Conservation (phyloP, 805 yeast species). For the Candida gorgasii region DNA sequence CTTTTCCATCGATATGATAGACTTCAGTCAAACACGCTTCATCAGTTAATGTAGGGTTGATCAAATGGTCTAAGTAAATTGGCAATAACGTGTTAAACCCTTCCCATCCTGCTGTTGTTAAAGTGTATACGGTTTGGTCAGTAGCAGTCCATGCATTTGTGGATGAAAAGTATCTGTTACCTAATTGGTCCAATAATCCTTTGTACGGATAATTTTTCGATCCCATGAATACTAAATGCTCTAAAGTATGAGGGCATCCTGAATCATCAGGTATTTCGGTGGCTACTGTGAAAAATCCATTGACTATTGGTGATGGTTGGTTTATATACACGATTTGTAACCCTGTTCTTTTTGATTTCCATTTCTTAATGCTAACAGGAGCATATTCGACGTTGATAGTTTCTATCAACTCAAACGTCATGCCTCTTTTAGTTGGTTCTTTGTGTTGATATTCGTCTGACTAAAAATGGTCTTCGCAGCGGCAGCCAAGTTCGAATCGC, state of each 20-base stretch:
- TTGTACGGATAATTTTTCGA: constrained; percentile 86
- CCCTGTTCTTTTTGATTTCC: constrained; percentile 80
- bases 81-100: constrained; percentile 86
- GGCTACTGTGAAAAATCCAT: constrained; percentile 95
- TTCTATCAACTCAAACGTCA: constrained; percentile 11
- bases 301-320: constrained; percentile 83
- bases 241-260: constrained; percentile 94
- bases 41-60: constrained; percentile 83
- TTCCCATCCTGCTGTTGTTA: constrained; percentile 94
- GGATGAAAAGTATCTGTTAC: constrained; percentile 77
- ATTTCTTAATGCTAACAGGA: constrained; percentile 68
- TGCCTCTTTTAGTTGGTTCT: background rate
- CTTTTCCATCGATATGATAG: constrained; percentile 88
- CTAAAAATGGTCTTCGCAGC: background rate
- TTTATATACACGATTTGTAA: constrained; percentile 74
- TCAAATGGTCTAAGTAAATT: constrained; percentile 82
- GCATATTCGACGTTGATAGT: constrained; percentile 72
- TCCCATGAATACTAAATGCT: constrained; percentile 94
- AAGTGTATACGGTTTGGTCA: constrained; percentile 92
- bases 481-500: no score
- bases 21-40: constrained; percentile 93
- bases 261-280: constrained; percentile 86
- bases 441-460: no score
- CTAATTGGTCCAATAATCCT: constrained; percentile 84
- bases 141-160: constrained; percentile 98